These are phyloP conservation scores for Pseudogymnoascus sp. DNA, from an alignment of 2,329 filamentous ascomycete species.

Conservation along the genomic window DNA sequence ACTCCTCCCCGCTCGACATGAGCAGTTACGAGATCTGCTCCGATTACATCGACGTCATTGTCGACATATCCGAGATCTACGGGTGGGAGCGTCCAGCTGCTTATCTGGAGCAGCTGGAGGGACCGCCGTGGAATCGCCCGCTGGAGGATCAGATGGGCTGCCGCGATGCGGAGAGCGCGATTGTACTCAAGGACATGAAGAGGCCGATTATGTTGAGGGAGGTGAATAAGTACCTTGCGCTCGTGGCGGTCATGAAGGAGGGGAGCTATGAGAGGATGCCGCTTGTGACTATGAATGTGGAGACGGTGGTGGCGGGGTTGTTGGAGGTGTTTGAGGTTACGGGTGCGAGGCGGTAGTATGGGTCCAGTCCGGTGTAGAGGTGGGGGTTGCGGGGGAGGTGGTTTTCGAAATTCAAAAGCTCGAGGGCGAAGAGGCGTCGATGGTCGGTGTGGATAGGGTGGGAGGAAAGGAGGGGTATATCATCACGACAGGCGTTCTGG, in stretches of 20 bases:
- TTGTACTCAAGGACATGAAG: slow-evolving; percentile 58
- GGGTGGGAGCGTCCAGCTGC: slow-evolving; percentile 61
- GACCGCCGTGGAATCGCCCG: slow-evolving; percentile 53
- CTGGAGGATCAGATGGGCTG: slow-evolving; percentile 62
- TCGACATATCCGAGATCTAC: slow-evolving; percentile 94
- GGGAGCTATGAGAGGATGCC: slow-evolving; percentile 79
- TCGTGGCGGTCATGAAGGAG: slow-evolving; percentile 83
- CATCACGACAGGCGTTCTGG: not conserved
- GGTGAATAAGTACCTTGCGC: slow-evolving; percentile 67
- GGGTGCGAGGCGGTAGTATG: slow-evolving; percentile 40
- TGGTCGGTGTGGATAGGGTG: not conserved
- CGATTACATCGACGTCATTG: slow-evolving; percentile 97
- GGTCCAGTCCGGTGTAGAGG: not conserved
- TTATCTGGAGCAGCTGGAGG: slow-evolving; percentile 51
- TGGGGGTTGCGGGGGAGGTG: not conserved
- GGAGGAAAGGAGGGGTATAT: not conserved
- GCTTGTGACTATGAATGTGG: slow-evolving; percentile 80
- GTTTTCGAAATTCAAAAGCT: not conserved
- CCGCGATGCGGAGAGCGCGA: slow-evolving; percentile 59
- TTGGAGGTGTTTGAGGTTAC: slow-evolving; percentile 73
- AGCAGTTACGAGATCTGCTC: slow-evolving; percentile 97
- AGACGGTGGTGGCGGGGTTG: slow-evolving; percentile 71
- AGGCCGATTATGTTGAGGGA: slow-evolving; percentile 62
- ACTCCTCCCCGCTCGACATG: slow-evolving; percentile 88
- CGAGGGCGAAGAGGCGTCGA: not conserved